Evolutionary conservation across 495 filamentous ascomycete species (phyloP), one percentile per base, ranked within the genome.

Genomic region (Tuber umbilicatum): DNA sequence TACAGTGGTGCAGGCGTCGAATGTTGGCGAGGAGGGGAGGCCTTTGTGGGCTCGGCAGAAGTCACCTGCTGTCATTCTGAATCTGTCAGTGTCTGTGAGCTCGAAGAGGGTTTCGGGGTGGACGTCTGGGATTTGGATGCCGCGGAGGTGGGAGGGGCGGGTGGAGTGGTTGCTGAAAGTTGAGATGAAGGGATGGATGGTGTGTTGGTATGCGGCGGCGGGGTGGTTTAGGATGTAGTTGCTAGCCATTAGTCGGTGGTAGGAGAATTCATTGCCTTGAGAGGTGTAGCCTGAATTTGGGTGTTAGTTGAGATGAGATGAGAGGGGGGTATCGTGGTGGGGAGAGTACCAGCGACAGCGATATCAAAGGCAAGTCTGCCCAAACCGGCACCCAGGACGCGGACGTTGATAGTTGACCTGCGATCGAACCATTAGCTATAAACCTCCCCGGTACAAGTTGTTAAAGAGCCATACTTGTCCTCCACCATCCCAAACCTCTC

Each of bases 251-350:
- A 97, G 87, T 80, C 94, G 92, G 83, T 98, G 95, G 78, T 94
- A 97, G 23, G 93, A 96, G 76, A 98, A 94, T 85, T 99, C 95
- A 76, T 98, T 99, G 19, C 96, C 95, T 82, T 98, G 93, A 1
- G 89, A 87, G 0, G 86, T 82, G 83, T 89, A 97, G 21, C 95
- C 76, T 74, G 21, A 37, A 55, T 27, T 39, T 16, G 19, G n/a
- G 17, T 71, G 23, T 45, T 47, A 41, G 21, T 71, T n/a, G 41
- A 23, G 17, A 35, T 2, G 37, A 38, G 35, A 69, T 27, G 37
- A 45, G 45, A 17, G 42, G 16, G 42, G 16, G 10, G 16, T 14
- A 17, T 16, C 2, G 12, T 1, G 12, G 42, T 43, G 37, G 50
- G 39, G 43, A 6, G 50, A 47, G 45, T 39, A 55, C 75, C 95